Base-by-base conservation (phyloP, 768 basidiomycete species). In the Suillus cothurnatus region DNA sequence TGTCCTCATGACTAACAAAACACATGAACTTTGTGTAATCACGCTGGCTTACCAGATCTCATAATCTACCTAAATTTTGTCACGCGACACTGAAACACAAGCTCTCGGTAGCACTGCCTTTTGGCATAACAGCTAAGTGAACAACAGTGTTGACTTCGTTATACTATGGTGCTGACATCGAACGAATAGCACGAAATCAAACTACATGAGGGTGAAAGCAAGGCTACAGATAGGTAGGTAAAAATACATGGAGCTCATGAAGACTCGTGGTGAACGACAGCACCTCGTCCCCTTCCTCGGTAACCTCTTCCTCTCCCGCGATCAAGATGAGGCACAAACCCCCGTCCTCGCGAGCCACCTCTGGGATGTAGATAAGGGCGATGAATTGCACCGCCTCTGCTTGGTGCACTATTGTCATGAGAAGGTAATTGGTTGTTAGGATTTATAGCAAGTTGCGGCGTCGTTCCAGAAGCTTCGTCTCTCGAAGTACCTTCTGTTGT, bases 311-410 rank as follows among this genome's bases (percentile, higher is more conserved):
- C 77, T 0, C 76, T 70, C 39, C 71, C 73, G 26, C 80, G 76
- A 45, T 77, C 76, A n/a, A 70, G 59, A 58, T 64, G 58, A 0
- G 76, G 66, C 28, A 28, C 53, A 31, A 70, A 74, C n/a, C 76
- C 80, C 11, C 81, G 71, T 47, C 79, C 80, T 47, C 80, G 74
- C 17, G 59, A 45, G 28, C 64, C 55, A 59, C 79, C 79, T 36
- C 73, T 71, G 28, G 78, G 21, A 19, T 47, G 28, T 53, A 47
- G 11, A 32, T 34, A 31, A 1, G 26, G n/a, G 11, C 70, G 71
- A 31, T 58, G 36, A 17, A 38, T 23, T 17, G 23, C 36, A 21
- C 15, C 19, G 21, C 45, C 19, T 69, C 69, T 49, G n/a, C 59
- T 23, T 69, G 45, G 62, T 19, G 63, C 36, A 64, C 50, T 60